Conservation (phyloP, 306 rosid species). For the Quercus wislizeni region DNA sequence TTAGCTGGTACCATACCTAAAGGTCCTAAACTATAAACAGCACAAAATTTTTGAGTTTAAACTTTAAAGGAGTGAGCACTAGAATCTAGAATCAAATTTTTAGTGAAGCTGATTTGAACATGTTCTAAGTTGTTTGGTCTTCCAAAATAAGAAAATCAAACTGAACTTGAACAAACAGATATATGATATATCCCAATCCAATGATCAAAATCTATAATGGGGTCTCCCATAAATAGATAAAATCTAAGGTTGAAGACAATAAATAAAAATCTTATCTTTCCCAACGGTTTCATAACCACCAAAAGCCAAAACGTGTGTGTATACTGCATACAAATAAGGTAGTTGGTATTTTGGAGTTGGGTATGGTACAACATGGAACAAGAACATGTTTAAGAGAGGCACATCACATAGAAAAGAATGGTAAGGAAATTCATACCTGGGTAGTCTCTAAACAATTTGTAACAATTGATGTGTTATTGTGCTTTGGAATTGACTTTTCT, state of each 20-base stretch:
- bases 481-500: conserved; percentile 15
- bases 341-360: not conserved
- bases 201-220: not conserved
- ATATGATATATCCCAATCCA: no score
- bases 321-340: not conserved
- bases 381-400: not conserved
- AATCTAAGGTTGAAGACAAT: not conserved
- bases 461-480: conserved; percentile 11
- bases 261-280: not conserved
- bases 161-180: no score
- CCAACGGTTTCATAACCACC: not conserved
- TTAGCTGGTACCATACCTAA: no score
- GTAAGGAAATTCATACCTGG: conserved; percentile 41
- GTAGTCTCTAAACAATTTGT: conserved; percentile 25
- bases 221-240: not conserved
- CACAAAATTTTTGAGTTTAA: no score
- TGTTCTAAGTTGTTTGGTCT: not conserved
- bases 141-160: no score
- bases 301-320: not conserved
- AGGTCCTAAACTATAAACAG: no score
- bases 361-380: not conserved
- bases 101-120: not conserved
- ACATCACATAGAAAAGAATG: not conserved
- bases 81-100: no score
- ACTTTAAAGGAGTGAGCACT: no score